These are phyloP conservation scores for Neurospora sp. DNA, from an alignment of 495 filamentous ascomycete genomes.

Conservation along the genomic window DNA sequence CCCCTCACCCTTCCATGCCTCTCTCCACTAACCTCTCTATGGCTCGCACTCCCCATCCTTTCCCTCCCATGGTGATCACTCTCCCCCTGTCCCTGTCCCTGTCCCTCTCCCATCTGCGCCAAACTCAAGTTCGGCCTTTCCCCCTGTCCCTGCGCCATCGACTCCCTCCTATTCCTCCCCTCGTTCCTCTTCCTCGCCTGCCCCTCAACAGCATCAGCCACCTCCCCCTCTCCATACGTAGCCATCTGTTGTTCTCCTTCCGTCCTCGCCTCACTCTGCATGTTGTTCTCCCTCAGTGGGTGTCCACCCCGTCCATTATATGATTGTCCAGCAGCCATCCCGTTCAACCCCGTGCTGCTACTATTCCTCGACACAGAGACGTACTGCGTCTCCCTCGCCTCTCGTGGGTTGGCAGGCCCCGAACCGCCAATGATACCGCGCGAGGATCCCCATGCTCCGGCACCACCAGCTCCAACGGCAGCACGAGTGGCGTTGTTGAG, in stretches of 20 bases:
- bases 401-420: slow-evolving; percentile 10
- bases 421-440: slow-evolving; percentile 26
- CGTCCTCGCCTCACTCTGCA: slow-evolving; percentile 15
- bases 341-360: background rate
- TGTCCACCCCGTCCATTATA: background rate
- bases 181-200: slow-evolving; percentile 20
- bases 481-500: background rate
- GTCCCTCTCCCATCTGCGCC: background rate
- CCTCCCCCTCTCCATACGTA: slow-evolving; percentile 42
- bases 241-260: slow-evolving; percentile 51
- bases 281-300: background rate
- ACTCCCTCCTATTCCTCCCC: background rate
- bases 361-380: background rate
- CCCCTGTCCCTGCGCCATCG: background rate
- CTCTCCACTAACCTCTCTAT: background rate
- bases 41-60: background rate
- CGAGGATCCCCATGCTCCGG: slow-evolving; percentile 20
- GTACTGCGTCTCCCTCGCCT: slow-evolving; percentile 8
- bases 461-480: background rate
- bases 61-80: background rate
- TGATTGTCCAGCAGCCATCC: background rate
- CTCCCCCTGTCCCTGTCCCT: background rate
- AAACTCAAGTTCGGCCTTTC: background rate
- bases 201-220: slow-evolving; percentile 38
- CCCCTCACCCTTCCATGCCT: slow-evolving; percentile 14